Evolutionary conservation across 2,329 filamentous ascomycete species (phyloP), one percentile per base, ranked within the genome.

Genomic region (Hortaea sp.): DNA sequence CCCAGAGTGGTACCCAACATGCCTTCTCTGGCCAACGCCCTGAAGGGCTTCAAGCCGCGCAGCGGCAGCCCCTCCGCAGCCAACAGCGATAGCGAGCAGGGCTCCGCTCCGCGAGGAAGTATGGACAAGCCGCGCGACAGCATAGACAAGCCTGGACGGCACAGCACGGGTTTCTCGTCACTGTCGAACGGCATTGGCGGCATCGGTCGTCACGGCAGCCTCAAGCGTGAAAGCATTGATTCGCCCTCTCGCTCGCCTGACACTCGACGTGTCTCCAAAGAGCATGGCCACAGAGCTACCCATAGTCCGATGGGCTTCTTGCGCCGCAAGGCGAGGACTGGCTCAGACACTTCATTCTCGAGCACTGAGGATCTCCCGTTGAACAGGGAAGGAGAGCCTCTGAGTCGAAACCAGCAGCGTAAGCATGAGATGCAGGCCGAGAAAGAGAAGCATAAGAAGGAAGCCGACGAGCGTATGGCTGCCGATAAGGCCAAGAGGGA

Each of bases 361-460:
- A 61, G 58, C 13, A 63, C 60, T 32, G 61, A 63, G 50, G 62
- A 64, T 43, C 46, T 62, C 28, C 69, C 70, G 12, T 62, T 74
- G 52, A 74, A 74, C 59, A 63, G 70, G 40, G 69, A 73, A 27
- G 72, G 70, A 44, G 70, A 74, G 58, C 64, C 65, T 41, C 67
- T 73, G 65, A 73, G 69, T 51, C 66, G 65, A 48, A 71, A 71
- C 51, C 72, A 75, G 60, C 59, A 66, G 52, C 68, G 69, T 44
- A 75, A 75, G 62, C 65, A 70, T 49, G 69, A 72, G 56, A 64
- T 61, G 47, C 65, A 69, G 49, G 67, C 63, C 3, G 65, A 69
- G 48, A 63, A 66, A 49, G 71, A 74, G 53, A 62, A 67, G 53
- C 67, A 69, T 44, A 62, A 61, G 49, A 67, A 67, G 55, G 66